These are phyloP conservation scores for Neonectria hederae DNA, from an alignment of 2,329 filamentous ascomycete genomes.

Conservation along the genomic window DNA sequence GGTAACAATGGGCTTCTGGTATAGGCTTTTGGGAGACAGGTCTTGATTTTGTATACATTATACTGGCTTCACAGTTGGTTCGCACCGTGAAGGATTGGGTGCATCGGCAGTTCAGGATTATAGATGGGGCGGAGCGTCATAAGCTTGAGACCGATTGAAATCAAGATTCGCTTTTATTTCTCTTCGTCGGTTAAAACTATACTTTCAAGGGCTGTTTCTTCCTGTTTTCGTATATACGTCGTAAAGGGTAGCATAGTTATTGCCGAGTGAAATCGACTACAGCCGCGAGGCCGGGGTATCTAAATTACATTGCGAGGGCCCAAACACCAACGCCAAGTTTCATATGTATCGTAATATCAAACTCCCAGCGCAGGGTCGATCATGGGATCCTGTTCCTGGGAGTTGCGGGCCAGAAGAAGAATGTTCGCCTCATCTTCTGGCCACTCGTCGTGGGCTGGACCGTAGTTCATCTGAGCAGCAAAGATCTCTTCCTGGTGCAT, in stretches of 20 bases:
- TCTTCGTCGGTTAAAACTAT: neutral
- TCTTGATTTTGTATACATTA: neutral
- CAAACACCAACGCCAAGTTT: conserved; percentile 19
- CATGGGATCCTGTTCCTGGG: conserved; percentile 35
- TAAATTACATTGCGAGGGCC: conserved; percentile 32
- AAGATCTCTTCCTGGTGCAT: conserved; percentile 47
- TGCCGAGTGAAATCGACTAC: conserved; percentile 6
- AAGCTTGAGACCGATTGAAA: conserved; percentile 8
- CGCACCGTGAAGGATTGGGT: conserved; percentile 3
- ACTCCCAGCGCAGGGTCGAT: conserved; percentile 47
- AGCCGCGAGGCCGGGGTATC: conserved; percentile 37
- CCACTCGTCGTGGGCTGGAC: conserved; percentile 52
- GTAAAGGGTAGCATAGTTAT: conserved; percentile 12
- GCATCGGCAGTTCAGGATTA: conserved; percentile 25
- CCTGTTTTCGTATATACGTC: conserved; percentile 22
- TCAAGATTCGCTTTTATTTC: conserved; percentile 6
- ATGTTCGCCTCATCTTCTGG: conserved; percentile 56
- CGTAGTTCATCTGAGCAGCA: conserved; percentile 47
- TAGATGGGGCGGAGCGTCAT: conserved; percentile 27
- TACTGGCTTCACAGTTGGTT: neutral
- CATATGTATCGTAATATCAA: conserved; percentile 12
- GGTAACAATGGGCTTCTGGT: neutral
- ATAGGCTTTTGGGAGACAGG: neutral
- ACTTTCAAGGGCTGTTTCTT: neutral
- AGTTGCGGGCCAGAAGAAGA: conserved; percentile 49